Base-by-base conservation (phyloP, 306 rosid species). In the Dryas drummondii region DNA sequence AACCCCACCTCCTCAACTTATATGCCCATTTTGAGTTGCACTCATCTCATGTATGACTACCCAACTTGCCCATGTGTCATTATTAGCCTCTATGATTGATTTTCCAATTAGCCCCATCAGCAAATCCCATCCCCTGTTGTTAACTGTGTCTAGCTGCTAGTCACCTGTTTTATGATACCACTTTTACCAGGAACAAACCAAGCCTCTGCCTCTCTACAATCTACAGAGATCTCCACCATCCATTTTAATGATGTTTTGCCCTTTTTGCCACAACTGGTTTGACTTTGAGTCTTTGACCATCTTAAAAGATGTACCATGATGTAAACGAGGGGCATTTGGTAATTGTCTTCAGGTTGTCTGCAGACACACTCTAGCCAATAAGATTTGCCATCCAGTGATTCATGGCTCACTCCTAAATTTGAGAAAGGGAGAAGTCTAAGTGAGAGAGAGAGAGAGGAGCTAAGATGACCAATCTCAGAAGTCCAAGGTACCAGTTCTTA, bases 21-120 rank as follows among this genome's bases (percentile, higher is more conserved):
- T 26, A 47, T 55, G 16, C 19, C n/a, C 40, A 15, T 44, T 41
- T 53, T 19, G 40, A 56, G 53, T n/a, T 19, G 16, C 26, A 62
- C 3, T 62, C 47, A 58, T 44, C n/a, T 46, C 70, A 32, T 47
- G 37, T 48, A 22, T 32, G 7, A 27, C 44, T 32, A n/a, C 78
- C 49, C 83, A 65, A 62, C 86, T 84, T 66, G 87, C 75, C 83
- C 91, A 86, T 81, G 88, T 90, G 89, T 75, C 40, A 73, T 80
- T 80, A 76, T 84, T 71, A 52, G 65, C 71, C 63, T 32, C 7
- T 16, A 16, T 56, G 61, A 27, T 68, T 58, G 19, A 48, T 71
- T 78, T 78, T 26, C 57, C 72, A 52, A 15, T 52, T 54, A 73
- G 63, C 74, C 82, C 75, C 71, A 59, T 32, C 15, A 71, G 48